Percentiles rank a stretch among this genome's conserved stretches.
These are phyloP conservation scores for Citrus sp. DNA, from an alignment of 345 rosid species.

Conservation along the genomic window DNA sequence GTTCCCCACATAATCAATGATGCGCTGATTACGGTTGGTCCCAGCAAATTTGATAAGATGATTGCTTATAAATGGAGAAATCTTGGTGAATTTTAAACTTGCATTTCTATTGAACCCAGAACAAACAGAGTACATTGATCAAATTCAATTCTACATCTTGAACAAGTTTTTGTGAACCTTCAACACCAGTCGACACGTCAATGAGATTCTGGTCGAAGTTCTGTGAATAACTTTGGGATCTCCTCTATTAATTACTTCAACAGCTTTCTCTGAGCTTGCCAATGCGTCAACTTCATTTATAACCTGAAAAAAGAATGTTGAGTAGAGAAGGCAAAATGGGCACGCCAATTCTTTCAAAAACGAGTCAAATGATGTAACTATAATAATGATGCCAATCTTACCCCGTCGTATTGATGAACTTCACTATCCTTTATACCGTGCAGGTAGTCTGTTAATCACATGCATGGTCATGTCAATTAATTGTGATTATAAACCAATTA, in stretches of 20 bases:
- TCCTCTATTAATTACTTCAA: constrained; percentile 22
- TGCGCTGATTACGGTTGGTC: no score
- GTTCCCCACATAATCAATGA: no score
- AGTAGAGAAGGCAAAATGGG: not conserved
- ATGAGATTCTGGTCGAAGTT: constrained; percentile 50
- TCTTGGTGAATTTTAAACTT: not conserved
- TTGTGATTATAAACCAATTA: not conserved
- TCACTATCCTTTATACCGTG: constrained; percentile 70
- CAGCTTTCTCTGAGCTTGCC: constrained; percentile 12
- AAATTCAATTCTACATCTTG: constrained; percentile 47
- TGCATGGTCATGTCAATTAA: not conserved
- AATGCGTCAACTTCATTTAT: not conserved
- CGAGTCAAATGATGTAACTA: not conserved
- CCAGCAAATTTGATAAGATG: not conserved
- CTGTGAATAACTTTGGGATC: constrained; percentile 42
- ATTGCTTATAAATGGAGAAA: not conserved
- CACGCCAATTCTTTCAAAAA: not conserved
- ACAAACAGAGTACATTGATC: not conserved
- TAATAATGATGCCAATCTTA: constrained; percentile 16
- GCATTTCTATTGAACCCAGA: not conserved
- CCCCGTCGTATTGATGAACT: constrained; percentile 47
- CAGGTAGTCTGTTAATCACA: constrained; percentile 56
- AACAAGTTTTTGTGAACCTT: constrained; percentile 76
- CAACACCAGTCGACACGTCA: constrained; percentile 68
- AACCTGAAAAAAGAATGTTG: not conserved